phyloP scores from a whole-genome alignment of 257 asterid genomes.

The Plantago elongata region DNA sequence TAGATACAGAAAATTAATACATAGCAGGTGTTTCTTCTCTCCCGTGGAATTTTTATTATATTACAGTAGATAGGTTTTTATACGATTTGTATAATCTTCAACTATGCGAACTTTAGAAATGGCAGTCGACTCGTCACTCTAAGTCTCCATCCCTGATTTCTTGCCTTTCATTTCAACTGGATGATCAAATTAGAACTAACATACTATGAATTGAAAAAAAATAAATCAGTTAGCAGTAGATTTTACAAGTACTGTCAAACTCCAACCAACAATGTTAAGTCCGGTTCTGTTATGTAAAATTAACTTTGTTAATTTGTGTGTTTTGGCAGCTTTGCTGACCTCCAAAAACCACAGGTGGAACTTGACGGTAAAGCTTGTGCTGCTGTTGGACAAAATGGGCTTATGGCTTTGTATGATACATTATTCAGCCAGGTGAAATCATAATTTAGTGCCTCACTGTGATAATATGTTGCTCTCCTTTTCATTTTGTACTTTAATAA shows the following conservation, averaged over 20 bases:
- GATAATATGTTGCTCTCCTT: not conserved
- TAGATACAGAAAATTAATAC: constrained; percentile 59
- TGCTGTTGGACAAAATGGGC: constrained; percentile 97
- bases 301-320: not conserved
- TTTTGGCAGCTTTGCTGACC: constrained; percentile 82
- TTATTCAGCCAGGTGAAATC: constrained; percentile 88
- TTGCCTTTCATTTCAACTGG: not conserved
- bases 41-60: not conserved
- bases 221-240: too few relatives aligned
- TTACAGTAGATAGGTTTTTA: too few relatives aligned
- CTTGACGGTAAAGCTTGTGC: constrained; percentile 99
- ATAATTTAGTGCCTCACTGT: not conserved
- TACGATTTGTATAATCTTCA: too few relatives aligned
- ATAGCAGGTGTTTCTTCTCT: constrained; percentile 74
- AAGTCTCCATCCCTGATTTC: not conserved
- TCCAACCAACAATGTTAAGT: not conserved
- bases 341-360: constrained; percentile 94
- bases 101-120: too few relatives aligned
- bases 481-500: not conserved
- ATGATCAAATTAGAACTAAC: too few relatives aligned
- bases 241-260: not conserved
- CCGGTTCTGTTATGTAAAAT: not conserved
- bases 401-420: constrained; percentile 91
- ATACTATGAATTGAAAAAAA: too few relatives aligned
- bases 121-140: too few relatives aligned